phyloP scores from a whole-genome alignment of 306 rosid species.

The Medicago ruthenica region DNA sequence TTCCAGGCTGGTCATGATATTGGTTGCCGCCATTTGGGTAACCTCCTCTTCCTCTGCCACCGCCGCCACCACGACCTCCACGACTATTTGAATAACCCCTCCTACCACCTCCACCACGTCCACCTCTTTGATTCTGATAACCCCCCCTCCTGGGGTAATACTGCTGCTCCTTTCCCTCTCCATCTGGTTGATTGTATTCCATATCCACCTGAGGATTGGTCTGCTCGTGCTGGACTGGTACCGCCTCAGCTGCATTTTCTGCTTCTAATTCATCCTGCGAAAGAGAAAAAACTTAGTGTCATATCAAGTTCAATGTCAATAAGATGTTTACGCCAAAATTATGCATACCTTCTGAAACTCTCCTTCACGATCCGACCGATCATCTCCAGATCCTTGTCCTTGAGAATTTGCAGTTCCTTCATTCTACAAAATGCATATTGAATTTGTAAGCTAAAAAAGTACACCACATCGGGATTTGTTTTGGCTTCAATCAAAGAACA shows the following conservation, averaged over 20 bases:
- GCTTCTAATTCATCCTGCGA: constrained; percentile 72
- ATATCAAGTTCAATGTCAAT: constrained; percentile 11
- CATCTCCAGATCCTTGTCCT: constrained; percentile 59
- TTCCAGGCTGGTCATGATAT: constrained; percentile 85
- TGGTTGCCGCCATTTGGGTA: constrained; percentile 86
- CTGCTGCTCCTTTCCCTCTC: constrained; percentile 75
- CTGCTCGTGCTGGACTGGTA: constrained; percentile 62
- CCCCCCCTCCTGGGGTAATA: constrained; percentile 60
- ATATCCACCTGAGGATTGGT: constrained; percentile 52
- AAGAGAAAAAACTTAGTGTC: constrained; percentile 17
- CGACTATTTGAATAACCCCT: constrained; percentile 84
- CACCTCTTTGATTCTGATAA: constrained; percentile 87
- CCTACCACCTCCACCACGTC: constrained; percentile 83
- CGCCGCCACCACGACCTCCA: constrained; percentile 73
- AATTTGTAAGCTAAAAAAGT: constrained; percentile 16
- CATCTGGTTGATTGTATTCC: constrained; percentile 61
- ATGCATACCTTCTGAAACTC: constrained; percentile 57
- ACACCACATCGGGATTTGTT: neutral
- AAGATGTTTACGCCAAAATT: constrained; percentile 8
- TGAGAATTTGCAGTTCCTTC: constrained; percentile 55
- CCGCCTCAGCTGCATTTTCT: constrained; percentile 54
- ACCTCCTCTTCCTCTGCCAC: constrained; percentile 59
- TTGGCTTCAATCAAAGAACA: neutral
- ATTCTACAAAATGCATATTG: constrained; percentile 50
- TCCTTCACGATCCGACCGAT: constrained; percentile 46